Percentiles rank a stretch among this genome's conserved stretches.
Evolutionary conservation across 495 filamentous ascomycete species (phyloP).

Genomic region (Oidiodendron maius): DNA sequence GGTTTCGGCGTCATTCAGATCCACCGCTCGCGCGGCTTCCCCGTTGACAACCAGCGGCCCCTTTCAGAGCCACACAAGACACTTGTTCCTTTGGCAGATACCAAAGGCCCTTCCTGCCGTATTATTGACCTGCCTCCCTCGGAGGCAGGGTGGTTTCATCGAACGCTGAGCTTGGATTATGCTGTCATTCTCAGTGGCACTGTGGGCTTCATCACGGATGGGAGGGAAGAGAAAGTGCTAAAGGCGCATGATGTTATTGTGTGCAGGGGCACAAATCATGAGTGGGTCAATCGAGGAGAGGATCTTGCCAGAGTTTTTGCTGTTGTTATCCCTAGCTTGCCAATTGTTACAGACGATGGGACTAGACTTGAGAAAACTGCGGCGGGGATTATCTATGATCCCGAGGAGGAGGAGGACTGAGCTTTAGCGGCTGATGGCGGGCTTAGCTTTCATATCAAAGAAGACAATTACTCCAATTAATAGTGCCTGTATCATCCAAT

Average conservation of each 20-base stretch:
- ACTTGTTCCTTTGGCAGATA: neutral
- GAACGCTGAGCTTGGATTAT: conserved; percentile 6
- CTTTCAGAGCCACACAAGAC: neutral
- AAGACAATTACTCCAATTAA: too few species aligned
- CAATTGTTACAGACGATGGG: neutral
- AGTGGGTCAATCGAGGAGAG: conserved; percentile 1
- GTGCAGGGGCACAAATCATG: conserved; percentile 1
- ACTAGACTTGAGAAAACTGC: neutral
- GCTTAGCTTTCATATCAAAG: too few species aligned
- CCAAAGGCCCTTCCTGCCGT: neutral
- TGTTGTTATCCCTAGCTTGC: neutral
- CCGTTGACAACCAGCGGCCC: neutral
- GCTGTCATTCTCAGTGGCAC: neutral
- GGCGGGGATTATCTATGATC: neutral
- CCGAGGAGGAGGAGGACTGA: conserved; percentile 2
- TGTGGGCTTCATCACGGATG: neutral
- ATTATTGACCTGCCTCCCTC: neutral
- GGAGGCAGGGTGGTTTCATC: neutral
- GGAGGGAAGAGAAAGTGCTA: neutral
- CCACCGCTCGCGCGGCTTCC: neutral
- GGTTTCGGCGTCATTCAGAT: conserved; percentile 13
- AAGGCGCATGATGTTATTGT: neutral
- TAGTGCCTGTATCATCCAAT: too few species aligned
- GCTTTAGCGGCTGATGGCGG: too few species aligned
- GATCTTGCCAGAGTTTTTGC: neutral